phyloP scores from a whole-genome alignment of 768 basidiomycete genomes.

The Pulveroboletus sp. region DNA sequence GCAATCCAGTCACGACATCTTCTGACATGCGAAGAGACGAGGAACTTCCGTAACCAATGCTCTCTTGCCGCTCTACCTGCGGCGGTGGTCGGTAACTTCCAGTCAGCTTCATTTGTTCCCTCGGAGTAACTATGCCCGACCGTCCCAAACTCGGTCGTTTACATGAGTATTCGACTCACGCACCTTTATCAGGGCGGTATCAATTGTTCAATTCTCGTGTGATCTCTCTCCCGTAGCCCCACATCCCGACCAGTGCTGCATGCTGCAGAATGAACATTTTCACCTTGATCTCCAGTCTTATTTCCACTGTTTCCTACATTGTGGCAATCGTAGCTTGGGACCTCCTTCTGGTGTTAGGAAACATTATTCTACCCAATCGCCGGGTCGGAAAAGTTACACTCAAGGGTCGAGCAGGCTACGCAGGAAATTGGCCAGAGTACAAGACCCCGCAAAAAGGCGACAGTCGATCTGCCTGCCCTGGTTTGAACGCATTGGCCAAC shows the following conservation, averaged over 20 bases:
- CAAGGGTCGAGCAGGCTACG: conserved; percentile 47
- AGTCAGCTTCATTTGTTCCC: neutral
- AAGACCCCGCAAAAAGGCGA: conserved; percentile 54
- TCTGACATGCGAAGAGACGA: neutral
- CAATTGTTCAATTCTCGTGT: neutral
- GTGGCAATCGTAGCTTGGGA: conserved; percentile 7
- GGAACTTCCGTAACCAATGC: neutral
- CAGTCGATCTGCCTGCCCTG: conserved; percentile 68
- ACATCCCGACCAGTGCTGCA: conserved; percentile 18
- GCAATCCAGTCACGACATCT: neutral
- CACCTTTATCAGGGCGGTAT: conserved; percentile 4
- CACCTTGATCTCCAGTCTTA: neutral
- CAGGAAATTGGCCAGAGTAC: conserved; percentile 67
- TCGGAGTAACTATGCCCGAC: too few relatives aligned
- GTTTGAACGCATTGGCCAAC: conserved; percentile 74
- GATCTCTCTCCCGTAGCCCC: neutral
- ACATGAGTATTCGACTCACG: neutral
- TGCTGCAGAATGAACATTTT: conserved; percentile 10
- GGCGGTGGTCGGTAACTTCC: neutral
- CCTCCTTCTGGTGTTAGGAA: conserved; percentile 13
- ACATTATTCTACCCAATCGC: conserved; percentile 17
- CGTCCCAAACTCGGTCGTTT: neutral
- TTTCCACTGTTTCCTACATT: conserved; percentile 4
- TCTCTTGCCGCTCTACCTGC: neutral
- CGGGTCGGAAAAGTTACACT: conserved; percentile 51